Evolutionary conservation across 331 rosid genomes (phyloP), one percentile per base, ranked within the genome.

Genomic region (Cydonia oblonga): DNA sequence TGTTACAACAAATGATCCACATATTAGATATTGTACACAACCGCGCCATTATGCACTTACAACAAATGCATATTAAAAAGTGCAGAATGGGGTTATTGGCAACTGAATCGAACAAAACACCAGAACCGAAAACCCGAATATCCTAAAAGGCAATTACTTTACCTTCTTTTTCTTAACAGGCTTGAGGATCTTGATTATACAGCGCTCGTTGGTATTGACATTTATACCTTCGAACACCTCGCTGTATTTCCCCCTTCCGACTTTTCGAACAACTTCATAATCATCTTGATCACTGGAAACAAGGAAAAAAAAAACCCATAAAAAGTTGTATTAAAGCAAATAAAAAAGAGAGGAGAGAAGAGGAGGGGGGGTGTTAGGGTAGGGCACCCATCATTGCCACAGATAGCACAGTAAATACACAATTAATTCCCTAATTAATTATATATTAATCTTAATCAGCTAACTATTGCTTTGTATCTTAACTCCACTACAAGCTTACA

Each of bases 91-190:
- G 35, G 25, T 11, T 65, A 78, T 56, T 12, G 35, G n/a, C 60
- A 68, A 69, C 22, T 3, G 25, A 20, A 18, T 44, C 51, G 35
- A 62, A 46, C 64, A 49, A 56, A 66, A 2, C 15, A 58, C 9
- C 42, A 62, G 6, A 18, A 66, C 46, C 6, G 9, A 12, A 52
- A 64, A 72, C n/a, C 59, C 60, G 5, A 46, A 33, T 57, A 7
- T 30, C 22, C 56, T 49, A 51, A 51, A 29, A 56, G 68, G 69
- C 72, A 26, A 54, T 59, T 30, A 62, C 25, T 18, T 54, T 61
- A 89, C 98, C 97, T 89, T 92, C 81, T 89, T 92, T 65, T 92
- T 92, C 93, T 92, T 89, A 6, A 92, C 96, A 73, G 97, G 97
- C 87, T 92, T 92, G 58, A 92, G 92, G 82, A 92, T 92, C 90